A percentile compares a stretch with the other conserved stretches of the same genome.
Evolutionary conservation across 1,284 basidiomycete species (phyloP).

Genomic region (Termitomyces sp.): DNA sequence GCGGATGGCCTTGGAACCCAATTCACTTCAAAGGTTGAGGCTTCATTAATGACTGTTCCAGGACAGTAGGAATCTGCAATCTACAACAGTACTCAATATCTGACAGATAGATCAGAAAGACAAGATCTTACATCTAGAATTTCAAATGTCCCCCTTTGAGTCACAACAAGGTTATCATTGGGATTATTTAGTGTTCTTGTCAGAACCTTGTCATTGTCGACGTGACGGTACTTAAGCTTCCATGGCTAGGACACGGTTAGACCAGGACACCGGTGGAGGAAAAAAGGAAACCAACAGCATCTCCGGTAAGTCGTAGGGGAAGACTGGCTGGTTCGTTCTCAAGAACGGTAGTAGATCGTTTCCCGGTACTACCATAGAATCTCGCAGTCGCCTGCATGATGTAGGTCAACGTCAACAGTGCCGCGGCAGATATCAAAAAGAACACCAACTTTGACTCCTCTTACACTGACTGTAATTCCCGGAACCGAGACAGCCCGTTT

Average conservation of each 20-base stretch:
- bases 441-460: conserved; percentile 65
- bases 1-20: conserved; percentile 74
- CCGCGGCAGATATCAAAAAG: background rate
- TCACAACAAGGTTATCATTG: conserved; percentile 70
- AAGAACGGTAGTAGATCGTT: conserved; percentile 63
- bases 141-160: conserved; percentile 71
- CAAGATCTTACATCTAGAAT: conserved; percentile 55
- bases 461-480: conserved; percentile 86
- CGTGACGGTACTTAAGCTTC: conserved; percentile 70
- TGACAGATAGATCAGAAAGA: background rate
- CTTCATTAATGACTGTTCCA: conserved; percentile 60
- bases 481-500: conserved; percentile 73
- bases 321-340: conserved; percentile 71
- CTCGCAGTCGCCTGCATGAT: conserved; percentile 70
- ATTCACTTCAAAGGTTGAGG: conserved; percentile 65
- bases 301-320: conserved; percentile 81
- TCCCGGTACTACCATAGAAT: conserved; percentile 66
- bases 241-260: conserved; percentile 59
- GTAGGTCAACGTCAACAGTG: background rate
- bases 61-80: conserved; percentile 83
- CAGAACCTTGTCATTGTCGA: conserved; percentile 44
- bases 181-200: conserved; percentile 51
- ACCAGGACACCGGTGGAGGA: background rate
- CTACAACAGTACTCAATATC: conserved; percentile 31
- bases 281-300: conserved; percentile 56